Percentiles rank a stretch among this genome's conserved stretches.
Evolutionary conservation across 176 grass and related monocot species (phyloP).

Genomic region (Aegilops umbellulata): DNA sequence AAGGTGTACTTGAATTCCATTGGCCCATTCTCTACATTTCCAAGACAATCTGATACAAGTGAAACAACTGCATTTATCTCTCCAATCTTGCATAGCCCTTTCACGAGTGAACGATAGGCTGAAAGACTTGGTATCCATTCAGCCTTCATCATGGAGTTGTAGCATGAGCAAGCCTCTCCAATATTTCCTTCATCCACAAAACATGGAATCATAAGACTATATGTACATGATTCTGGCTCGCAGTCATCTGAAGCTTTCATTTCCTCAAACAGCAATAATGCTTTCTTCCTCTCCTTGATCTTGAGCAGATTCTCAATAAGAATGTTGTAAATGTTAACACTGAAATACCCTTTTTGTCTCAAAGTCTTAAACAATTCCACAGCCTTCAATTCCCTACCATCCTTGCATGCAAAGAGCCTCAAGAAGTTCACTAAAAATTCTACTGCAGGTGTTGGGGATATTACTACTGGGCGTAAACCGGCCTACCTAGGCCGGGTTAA

Average conservation of each 20-base stretch:
- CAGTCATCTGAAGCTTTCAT: slow-evolving; percentile 54
- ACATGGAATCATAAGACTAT: slow-evolving; percentile 75
- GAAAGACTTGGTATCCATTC: slow-evolving; percentile 60
- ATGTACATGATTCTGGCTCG: slow-evolving; percentile 61
- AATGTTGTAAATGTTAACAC: slow-evolving; percentile 67
- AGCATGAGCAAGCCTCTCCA: slow-evolving; percentile 77
- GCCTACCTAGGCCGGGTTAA: too few species aligned
- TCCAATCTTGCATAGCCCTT: slow-evolving; percentile 77
- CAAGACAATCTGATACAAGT: slow-evolving; percentile 79
- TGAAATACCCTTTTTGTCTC: slow-evolving; percentile 57
- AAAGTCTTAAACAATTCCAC: slow-evolving; percentile 62
- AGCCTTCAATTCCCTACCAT: slow-evolving; percentile 51
- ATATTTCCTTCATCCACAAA: slow-evolving; percentile 77
- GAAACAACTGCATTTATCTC: slow-evolving; percentile 68
- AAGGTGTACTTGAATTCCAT: slow-evolving; percentile 93
- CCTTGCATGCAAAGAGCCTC: slow-evolving; percentile 53
- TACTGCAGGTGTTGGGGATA: too few species aligned
- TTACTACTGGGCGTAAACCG: too few species aligned
- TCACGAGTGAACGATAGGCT: slow-evolving; percentile 72
- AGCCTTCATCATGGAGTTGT: slow-evolving; percentile 68
- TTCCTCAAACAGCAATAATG: slow-evolving; percentile 58
- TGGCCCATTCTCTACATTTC: slow-evolving; percentile 84
- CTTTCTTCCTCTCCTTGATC: slow-evolving; percentile 58
- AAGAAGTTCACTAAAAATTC: slow-evolving; percentile 61
- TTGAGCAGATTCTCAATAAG: slow-evolving; percentile 68